phyloP scores from a whole-genome alignment of 805 yeast genomes.

The Blastobotrys parvus region DNA sequence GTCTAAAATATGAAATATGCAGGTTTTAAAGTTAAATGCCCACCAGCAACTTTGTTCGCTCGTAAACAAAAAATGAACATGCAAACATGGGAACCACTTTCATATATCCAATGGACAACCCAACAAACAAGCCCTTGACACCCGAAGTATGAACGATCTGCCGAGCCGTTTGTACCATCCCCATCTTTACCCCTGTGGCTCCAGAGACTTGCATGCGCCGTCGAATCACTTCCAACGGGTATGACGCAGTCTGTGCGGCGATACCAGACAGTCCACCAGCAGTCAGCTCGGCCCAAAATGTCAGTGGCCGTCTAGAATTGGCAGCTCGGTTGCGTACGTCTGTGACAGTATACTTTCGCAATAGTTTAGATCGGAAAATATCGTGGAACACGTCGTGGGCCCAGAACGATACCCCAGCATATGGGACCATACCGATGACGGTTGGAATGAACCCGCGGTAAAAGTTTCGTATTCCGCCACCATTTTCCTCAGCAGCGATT shows the following conservation, averaged over 20 bases:
- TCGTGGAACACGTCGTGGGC: slow-evolving; percentile 91
- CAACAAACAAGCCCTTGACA: slow-evolving; percentile 81
- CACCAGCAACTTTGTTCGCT: slow-evolving; percentile 63
- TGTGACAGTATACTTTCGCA: slow-evolving; percentile 40
- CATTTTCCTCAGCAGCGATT: slow-evolving; percentile 22
- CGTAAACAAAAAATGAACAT: slow-evolving; percentile 91
- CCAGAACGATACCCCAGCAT: slow-evolving; percentile 95
- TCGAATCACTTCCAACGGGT: slow-evolving; percentile 91
- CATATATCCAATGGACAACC: slow-evolving; percentile 88
- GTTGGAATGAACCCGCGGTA: slow-evolving; percentile 95
- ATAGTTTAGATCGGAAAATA: slow-evolving; percentile 52
- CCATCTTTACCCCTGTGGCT: slow-evolving; percentile 42
- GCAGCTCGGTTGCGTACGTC: slow-evolving; percentile 2
- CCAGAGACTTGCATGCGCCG: slow-evolving; percentile 96
- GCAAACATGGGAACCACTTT: slow-evolving; percentile 97
- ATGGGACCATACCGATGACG: slow-evolving; percentile 90
- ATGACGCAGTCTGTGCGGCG: slow-evolving; percentile 91
- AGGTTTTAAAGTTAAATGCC: slow-evolving; percentile 37
- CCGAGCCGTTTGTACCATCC: slow-evolving; percentile 30
- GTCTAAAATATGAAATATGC: not conserved
- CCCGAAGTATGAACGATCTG: slow-evolving; percentile 70
- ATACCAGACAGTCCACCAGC: slow-evolving; percentile 98
- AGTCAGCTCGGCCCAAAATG: slow-evolving; percentile 82
- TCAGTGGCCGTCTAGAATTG: slow-evolving; percentile 50
- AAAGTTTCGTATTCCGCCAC: slow-evolving; percentile 49